Evolutionary conservation across 805 yeast genomes (phyloP).

Genomic region (Myxozyma sirexii): DNA sequence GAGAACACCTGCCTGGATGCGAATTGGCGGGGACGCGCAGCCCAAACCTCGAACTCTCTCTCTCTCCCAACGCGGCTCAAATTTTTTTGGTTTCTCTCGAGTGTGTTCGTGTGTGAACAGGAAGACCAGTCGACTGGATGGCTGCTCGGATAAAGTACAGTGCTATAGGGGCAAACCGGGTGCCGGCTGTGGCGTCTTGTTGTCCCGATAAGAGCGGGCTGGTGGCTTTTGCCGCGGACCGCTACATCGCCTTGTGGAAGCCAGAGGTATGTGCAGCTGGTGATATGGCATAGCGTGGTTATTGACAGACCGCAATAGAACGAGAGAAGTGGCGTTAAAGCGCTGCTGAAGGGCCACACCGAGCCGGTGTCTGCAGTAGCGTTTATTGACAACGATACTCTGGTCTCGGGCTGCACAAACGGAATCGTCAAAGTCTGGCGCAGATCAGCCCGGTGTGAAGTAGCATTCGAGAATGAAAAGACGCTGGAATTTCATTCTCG

Average conservation of each 20-base stretch:
- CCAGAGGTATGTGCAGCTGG: constrained; percentile 47
- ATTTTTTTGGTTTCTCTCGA: not conserved
- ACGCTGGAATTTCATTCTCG: constrained; percentile 15
- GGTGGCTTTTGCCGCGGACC: constrained; percentile 74
- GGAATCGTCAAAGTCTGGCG: constrained; percentile 64
- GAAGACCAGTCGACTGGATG: constrained; percentile 11
- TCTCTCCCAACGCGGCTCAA: constrained; percentile 1
- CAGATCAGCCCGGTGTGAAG: constrained; percentile 2
- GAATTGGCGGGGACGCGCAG: too few species aligned
- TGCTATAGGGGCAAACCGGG: constrained; percentile 41
- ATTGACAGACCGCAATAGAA: too few species aligned
- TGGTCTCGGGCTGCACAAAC: constrained; percentile 70
- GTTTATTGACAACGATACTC: constrained; percentile 52
- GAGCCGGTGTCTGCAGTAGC: constrained; percentile 68
- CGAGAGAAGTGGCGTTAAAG: constrained; percentile 50
- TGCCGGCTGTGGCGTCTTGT: constrained; percentile 54
- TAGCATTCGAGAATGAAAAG: constrained; percentile 5
- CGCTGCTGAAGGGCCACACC: constrained; percentile 63
- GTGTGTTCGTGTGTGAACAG: too few species aligned
- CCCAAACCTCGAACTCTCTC: too few species aligned
- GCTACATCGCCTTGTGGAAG: constrained; percentile 68
- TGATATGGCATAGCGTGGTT: too few species aligned
- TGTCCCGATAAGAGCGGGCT: constrained; percentile 53
- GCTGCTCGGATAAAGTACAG: constrained; percentile 3
- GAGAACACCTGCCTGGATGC: too few species aligned